Evolutionary conservation across 2,329 filamentous ascomycete species (phyloP), one percentile per base, ranked within the genome.

Genomic region (Cadophora malorum): DNA sequence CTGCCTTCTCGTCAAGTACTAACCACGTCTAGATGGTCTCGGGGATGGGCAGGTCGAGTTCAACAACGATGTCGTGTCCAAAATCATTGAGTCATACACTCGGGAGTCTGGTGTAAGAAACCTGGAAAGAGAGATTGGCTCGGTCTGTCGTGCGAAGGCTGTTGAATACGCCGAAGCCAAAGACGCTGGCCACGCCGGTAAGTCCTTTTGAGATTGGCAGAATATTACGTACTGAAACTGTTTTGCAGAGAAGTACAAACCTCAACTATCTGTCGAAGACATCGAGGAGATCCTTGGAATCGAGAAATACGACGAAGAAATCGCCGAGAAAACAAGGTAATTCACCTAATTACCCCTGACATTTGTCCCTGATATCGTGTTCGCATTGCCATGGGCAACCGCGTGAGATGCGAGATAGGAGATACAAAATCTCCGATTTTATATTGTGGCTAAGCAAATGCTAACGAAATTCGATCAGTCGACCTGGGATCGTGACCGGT

Each of bases 21-120:
- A 52, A 77, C 67, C 49, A 19, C 67, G 60, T 67, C 21, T 70
- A 77, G 75, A 99, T 77, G 96, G 96, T 31, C 87, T 99, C 63
- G 84, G 84, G 60, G 83, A 90, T 31, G 89, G 90, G 58, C 91
- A 97, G 74, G 87, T 99, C 60, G 80, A 85, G 47, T 89, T 99
- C 70, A 88, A 88, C 53, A 90, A 93, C 68, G 91, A 95, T 38
- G 94, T 97, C 3, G 87, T 99, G 66, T 93, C 95, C 79, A 97
- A 96, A 79, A 93, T 97, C 73, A 98, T 98, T 75, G 96, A 96
- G 76, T 91, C 91, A 33, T 99, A 99, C 83, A 99, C 96, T 50
- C 93, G 95, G 71, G 96, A 99, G 81, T 92, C 95, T 63, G 96
- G 96, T 50, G 96, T 99, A 38, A 93, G 96, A 74, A 98, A 97